Conservation (phyloP, 192 early-diverging fungal species). For the Helicostylum pulchrum region DNA sequence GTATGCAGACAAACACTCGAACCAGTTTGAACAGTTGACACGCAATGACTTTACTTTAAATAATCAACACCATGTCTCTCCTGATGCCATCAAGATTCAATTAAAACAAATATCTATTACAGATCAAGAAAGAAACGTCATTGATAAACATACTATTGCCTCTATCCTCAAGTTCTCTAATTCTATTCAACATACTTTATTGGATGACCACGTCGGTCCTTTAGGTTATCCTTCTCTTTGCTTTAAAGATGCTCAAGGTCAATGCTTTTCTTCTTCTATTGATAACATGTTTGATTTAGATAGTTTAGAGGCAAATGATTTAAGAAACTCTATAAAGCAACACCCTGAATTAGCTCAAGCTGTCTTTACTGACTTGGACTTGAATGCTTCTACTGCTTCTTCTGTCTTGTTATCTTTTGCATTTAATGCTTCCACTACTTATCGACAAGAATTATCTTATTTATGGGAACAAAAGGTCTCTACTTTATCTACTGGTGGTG, state of each 20-base stretch:
- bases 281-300: not conserved
- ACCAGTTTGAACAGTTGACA: not conserved
- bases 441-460: constrained; percentile 37
- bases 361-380: constrained; percentile 14
- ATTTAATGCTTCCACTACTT: constrained; percentile 47
- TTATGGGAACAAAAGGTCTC: constrained; percentile 55
- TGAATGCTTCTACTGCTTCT: constrained; percentile 6
- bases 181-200: constrained; percentile 31
- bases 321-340: constrained; percentile 8
- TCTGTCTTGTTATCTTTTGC: constrained; percentile 46
- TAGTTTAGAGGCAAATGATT: not conserved
- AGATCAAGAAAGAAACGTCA: constrained; percentile 38
- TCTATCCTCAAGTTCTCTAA: constrained; percentile 43
- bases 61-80: constrained; percentile 10
- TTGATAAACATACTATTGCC: constrained; percentile 39
- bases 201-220: constrained; percentile 23
- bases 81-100: constrained; percentile 45
- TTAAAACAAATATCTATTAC: constrained; percentile 60
- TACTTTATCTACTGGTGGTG: constrained; percentile 36
- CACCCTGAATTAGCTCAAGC: constrained; percentile 12
- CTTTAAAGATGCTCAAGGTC: constrained; percentile 21
- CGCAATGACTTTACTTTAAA: not conserved
- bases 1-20: constrained; percentile 16
- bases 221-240: constrained; percentile 30
- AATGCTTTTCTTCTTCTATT: constrained; percentile 23